Base-by-base conservation (phyloP, 163 green algal species). In the Coccomyxa subellipsoidea region DNA sequence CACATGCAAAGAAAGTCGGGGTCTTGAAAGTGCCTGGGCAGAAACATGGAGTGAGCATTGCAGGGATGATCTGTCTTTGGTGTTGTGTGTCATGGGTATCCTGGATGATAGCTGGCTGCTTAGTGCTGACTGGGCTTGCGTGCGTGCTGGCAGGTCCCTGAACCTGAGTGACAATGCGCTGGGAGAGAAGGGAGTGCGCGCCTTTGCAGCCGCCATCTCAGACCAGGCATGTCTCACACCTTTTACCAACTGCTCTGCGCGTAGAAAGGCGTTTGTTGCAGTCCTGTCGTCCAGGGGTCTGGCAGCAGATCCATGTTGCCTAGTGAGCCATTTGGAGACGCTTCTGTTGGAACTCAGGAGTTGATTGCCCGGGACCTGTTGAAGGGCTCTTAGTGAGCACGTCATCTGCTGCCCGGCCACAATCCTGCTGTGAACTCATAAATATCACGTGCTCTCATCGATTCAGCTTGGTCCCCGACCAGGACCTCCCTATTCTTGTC, bases 151-250 rank as follows among this genome's bases (percentile, higher is more conserved):
- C 66, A 83, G 77, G 29, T 66, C 78, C 47, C 89, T 99, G 8
- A 93, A 98, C 89, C 85, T 99, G 3, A 94, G 85, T 21, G 94
- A 98, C 91, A 98, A 99, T 77, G 96, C 96, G 21, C 91, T 99
- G 32, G 96, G 96, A 0, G 96, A 98, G 89, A 99, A 98, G 91
- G 96, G 96, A 75, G 89, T 99, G 21, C 91, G 95, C 7, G 95
- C 96, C 23, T 95, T 87, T 66, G 87, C 88, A 25, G 91, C 87
- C 29, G 91, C 90, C 31, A 84, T 97, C 36, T 78, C 53, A 0
- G 70, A 84, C 25, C 91, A 93, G 91, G 91, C 47, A 59, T 59
- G 31, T 76, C 69, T 76, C 32, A 36, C 18, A 27, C 29, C 31
- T 23, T 23, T 18, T 34, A 12, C 29, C 18, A 76, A 36, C 29